Evolutionary conservation across 2,329 filamentous ascomycete genomes (phyloP).

Genomic region (Decorospora gaudefroyi): DNA sequence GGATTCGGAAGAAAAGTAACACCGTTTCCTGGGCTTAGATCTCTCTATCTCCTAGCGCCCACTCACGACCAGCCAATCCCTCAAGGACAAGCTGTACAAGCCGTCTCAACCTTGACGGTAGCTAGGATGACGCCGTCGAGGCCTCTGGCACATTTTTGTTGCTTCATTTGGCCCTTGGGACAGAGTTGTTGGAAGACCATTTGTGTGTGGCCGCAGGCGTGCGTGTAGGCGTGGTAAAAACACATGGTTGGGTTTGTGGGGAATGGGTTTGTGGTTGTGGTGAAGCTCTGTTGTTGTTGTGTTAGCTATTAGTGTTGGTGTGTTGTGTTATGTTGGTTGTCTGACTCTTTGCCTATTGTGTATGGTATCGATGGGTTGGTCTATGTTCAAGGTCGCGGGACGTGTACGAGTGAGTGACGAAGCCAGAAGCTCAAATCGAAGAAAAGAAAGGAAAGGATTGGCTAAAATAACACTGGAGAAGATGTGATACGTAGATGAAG

Average conservation of each 20-base stretch:
- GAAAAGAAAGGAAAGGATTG: no score
- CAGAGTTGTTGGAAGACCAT: slow-evolving; percentile 44
- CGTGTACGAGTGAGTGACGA: neutral
- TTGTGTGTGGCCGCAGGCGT: slow-evolving; percentile 53
- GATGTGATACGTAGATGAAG: no score
- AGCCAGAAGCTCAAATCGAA: no score
- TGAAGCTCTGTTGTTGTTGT: neutral
- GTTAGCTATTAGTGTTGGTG: neutral
- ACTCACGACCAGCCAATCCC: no score
- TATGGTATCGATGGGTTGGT: no score
- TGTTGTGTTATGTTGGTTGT: no score
- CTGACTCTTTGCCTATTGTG: no score
- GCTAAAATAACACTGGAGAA: no score
- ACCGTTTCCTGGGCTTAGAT: no score
- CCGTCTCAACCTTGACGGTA: slow-evolving; percentile 38
- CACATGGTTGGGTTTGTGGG: slow-evolving; percentile 45
- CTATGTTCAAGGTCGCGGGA: no score
- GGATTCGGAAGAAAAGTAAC: no score
- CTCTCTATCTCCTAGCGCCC: no score
- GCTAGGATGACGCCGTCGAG: slow-evolving; percentile 40
- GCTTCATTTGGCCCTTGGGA: slow-evolving; percentile 37
- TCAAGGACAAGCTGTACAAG: slow-evolving; percentile 31
- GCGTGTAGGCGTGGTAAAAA: slow-evolving; percentile 55
- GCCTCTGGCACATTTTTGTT: slow-evolving; percentile 39
- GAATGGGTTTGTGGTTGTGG: slow-evolving; percentile 1